Conservation (phyloP, 805 yeast species). For the Schizosaccharomyces octosporus region DNA sequence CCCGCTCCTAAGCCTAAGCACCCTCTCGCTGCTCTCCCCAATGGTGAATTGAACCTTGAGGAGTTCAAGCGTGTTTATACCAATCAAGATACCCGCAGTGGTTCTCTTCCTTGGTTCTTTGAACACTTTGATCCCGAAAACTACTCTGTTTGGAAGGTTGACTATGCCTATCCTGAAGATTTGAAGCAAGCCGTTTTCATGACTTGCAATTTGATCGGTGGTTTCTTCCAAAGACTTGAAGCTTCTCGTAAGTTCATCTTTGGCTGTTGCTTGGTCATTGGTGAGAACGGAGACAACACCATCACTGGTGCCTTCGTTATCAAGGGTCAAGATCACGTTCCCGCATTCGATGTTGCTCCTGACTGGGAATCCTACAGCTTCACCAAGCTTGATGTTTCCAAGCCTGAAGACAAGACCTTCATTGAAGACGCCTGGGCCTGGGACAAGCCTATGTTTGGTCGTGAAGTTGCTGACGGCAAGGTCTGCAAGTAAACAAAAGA, state of each 20-base stretch:
- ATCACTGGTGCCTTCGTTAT: constrained; percentile 82
- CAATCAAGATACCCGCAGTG: constrained; percentile 86
- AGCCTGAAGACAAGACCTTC: constrained; percentile 53
- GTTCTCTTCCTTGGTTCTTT: constrained; percentile 96
- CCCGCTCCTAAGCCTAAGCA: constrained; percentile 30
- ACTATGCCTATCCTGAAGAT: constrained; percentile 94
- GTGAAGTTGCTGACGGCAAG: constrained; percentile 91
- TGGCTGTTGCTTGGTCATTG: constrained; percentile 84
- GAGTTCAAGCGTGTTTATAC: constrained; percentile 94
- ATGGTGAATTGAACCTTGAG: constrained; percentile 43
- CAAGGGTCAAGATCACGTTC: constrained; percentile 75
- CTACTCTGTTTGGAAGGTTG: constrained; percentile 88
- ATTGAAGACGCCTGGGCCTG: constrained; percentile 88
- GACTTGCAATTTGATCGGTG: constrained; percentile 95
- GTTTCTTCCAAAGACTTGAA: constrained; percentile 84
- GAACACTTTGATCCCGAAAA: constrained; percentile 73
- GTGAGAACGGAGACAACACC: constrained; percentile 97
- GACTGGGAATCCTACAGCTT: constrained; percentile 89
- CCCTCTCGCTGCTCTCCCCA: constrained; percentile 61
- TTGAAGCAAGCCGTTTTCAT: constrained; percentile 72
- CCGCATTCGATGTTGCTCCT: constrained; percentile 96
- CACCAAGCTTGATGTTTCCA: constrained; percentile 59
- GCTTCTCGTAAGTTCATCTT: constrained; percentile 86
- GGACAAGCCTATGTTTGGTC: constrained; percentile 75
- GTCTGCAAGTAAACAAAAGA: constrained; percentile 46